phyloP scores from a whole-genome alignment of 2,329 filamentous ascomycete genomes.

The Alternaria hordeiaustralica region DNA sequence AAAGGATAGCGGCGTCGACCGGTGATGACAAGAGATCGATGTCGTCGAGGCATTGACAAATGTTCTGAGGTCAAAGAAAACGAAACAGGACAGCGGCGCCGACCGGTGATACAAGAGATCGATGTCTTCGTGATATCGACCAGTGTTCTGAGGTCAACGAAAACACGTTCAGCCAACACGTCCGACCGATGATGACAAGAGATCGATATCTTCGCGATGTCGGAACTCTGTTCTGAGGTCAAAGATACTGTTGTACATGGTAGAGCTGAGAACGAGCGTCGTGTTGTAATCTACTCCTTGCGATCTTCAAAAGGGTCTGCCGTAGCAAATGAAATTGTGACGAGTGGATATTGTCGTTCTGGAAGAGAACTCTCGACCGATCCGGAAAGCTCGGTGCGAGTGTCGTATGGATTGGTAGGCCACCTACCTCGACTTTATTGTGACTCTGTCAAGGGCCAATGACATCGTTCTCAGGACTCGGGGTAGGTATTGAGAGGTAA shows the following conservation, averaged over 20 bases:
- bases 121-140: neutral
- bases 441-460: neutral
- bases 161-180: neutral
- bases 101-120: neutral
- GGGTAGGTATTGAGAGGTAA: neutral
- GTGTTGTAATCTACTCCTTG: neutral
- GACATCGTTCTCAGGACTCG: neutral
- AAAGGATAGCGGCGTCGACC: no score
- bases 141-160: no score
- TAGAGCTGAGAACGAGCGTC: neutral
- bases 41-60: neutral
- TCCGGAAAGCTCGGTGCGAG: neutral
- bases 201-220: neutral
- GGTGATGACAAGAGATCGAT: no score
- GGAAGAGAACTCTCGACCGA: neutral
- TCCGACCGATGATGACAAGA: neutral
- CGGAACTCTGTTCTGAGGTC: neutral
- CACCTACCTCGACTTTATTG: neutral
- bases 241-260: neutral
- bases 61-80: neutral
- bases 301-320: neutral
- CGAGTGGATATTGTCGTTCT: neutral
- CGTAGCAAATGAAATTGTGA: neutral
- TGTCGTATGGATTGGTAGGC: neutral
- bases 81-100: neutral